Evolutionary conservation across 1,284 basidiomycete genomes (phyloP).

Genomic region (Rhodotorula sp.): DNA sequence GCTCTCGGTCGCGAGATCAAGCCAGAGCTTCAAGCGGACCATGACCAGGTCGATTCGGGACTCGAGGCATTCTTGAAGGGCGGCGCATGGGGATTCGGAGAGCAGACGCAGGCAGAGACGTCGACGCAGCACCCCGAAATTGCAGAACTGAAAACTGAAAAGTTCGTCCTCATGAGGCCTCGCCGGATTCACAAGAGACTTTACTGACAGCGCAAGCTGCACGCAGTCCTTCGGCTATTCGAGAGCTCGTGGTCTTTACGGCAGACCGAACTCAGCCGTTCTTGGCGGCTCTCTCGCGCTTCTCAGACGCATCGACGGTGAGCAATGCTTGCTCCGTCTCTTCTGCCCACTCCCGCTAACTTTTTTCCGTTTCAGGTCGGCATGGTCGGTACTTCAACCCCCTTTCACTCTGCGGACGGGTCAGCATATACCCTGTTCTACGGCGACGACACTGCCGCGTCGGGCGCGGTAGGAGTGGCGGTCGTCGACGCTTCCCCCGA

Average conservation of each 20-base stretch:
- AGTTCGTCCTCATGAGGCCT: slow-evolving; percentile 10
- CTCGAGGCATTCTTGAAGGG: slow-evolving; percentile 35
- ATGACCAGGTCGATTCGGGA: slow-evolving; percentile 6
- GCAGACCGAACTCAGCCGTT: slow-evolving; percentile 35
- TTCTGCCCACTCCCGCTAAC: background rate
- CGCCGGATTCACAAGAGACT: too few species aligned
- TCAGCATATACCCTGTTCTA: slow-evolving; percentile 28
- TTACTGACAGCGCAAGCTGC: background rate
- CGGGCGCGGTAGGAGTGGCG: slow-evolving; percentile 34
- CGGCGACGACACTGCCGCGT: background rate
- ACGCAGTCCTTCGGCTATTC: slow-evolving; percentile 15
- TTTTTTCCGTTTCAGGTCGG: slow-evolving; percentile 13
- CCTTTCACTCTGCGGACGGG: slow-evolving; percentile 29
- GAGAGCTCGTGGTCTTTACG: slow-evolving; percentile 33
- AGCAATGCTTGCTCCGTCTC: background rate
- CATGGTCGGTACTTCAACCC: slow-evolving; percentile 33
- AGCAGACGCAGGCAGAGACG: background rate
- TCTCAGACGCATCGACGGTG: slow-evolving; percentile 10
- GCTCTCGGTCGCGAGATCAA: slow-evolving; percentile 32
- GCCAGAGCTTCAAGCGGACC: slow-evolving; percentile 9
- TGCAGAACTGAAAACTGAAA: slow-evolving; percentile 9
- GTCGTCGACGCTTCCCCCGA: slow-evolving; percentile 10
- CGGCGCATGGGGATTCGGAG: slow-evolving; percentile 37
- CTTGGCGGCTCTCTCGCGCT: slow-evolving; percentile 22
- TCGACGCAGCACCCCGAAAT: background rate